Base-by-base conservation (phyloP, 805 yeast species). In the Tetrapisispora iriomotensis region DNA sequence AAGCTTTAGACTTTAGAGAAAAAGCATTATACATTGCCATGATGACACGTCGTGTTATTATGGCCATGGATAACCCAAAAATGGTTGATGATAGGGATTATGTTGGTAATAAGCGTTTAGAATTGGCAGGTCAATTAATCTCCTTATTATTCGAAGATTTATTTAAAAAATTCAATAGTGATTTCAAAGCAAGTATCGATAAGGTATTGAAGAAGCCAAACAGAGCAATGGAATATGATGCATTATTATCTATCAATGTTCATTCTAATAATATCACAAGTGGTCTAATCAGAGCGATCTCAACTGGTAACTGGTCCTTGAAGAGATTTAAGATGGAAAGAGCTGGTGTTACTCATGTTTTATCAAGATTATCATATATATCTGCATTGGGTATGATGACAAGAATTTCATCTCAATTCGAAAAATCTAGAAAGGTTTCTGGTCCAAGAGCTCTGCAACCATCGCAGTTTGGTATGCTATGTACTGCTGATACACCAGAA, bases 381-480 rank as follows among this genome's bases (percentile, higher is more conserved):
- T 80, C 94, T 8, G 98, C 98, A 0, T 67, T 92, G 44, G 98
- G 98, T 53, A 92, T 92, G 98, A 92, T 92, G 98, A 92, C 98
- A 10, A 82, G 98, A 68, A 92, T 92, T 39, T 85, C 96, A 6
- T 90, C 97, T n/a, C 98, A 92, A 64, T 92, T 92, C 56, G 98
- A 92, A 61, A 92, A 92, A 61, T 87, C 97, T 2, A 74, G 98
- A 66, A 92, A 92, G 62, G 98, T 92, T 30, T 84, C 95, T 1
- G 98, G 98, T 32, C 98, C 98, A 37, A 82, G 98, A 73, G 96
- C 98, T 13, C 71, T 92, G 48, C 98, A 92, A 63, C 98, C 98
- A 9, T 92, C 98, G 2, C 98, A 92, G 66, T 92, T 92, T 62
- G 98, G 98, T 59, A 92, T 92, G 97, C 71, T 92, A 44, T 92